phyloP scores from a whole-genome alignment of 2,329 filamentous ascomycete species.

The Clarireedia paspali region DNA sequence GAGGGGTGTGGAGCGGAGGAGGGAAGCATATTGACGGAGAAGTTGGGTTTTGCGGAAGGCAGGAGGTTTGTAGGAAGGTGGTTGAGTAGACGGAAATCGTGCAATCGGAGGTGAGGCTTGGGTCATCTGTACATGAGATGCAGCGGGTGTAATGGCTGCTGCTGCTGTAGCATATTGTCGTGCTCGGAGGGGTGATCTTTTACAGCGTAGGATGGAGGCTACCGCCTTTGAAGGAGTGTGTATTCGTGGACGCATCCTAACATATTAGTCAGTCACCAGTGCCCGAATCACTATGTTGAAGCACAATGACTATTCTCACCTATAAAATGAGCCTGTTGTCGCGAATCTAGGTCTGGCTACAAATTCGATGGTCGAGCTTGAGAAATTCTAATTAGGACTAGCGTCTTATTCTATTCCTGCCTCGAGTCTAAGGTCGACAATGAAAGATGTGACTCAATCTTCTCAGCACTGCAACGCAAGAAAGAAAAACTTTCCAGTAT shows the following conservation, averaged over 20 bases:
- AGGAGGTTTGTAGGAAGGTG: conserved; percentile 77
- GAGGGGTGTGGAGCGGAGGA: conserved; percentile 62
- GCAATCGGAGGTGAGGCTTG: conserved; percentile 29
- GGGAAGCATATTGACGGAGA: conserved; percentile 63
- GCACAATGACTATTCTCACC: conserved; percentile 9
- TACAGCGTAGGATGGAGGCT: conserved; percentile 28
- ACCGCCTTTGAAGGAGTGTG: conserved; percentile 26
- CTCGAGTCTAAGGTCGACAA: not conserved
- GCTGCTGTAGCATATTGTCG: conserved; percentile 43
- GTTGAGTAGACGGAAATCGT: conserved; percentile 59
- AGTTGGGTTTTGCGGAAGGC: conserved; percentile 89
- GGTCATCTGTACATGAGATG: conserved; percentile 42
- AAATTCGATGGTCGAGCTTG: conserved; percentile 5
- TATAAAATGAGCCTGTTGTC: conserved; percentile 6
- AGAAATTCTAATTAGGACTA: conserved; percentile 21
- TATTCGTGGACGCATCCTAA: conserved; percentile 45
- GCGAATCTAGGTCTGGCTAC: not conserved
- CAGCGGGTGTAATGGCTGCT: conserved; percentile 39
- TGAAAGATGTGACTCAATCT: conserved; percentile 3
- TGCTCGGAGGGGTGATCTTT: conserved; percentile 30
- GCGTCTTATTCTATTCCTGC: not conserved
- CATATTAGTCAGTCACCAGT: conserved; percentile 1
- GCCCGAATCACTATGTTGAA: not conserved
- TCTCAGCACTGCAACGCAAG: not conserved
- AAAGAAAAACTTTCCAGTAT: not conserved